Evolutionary conservation across 768 basidiomycete genomes (phyloP).

Genomic region (Mycena chlorophos): DNA sequence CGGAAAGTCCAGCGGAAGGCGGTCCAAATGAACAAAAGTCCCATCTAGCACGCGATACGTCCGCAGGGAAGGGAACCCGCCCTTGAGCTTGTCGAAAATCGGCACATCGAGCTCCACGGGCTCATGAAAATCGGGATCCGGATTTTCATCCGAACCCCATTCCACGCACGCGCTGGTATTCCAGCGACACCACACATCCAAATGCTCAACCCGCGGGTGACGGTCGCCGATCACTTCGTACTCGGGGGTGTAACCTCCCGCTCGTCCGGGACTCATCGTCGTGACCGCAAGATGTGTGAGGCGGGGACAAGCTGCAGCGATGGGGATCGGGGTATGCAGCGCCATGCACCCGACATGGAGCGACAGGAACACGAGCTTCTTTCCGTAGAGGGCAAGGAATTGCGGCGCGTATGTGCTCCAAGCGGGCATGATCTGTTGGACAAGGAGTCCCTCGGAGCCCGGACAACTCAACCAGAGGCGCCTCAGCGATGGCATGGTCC

Average conservation of each 20-base stretch:
- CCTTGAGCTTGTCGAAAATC: neutral
- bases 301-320: too few species aligned
- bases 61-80: slow-evolving; percentile 3
- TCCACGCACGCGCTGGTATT: too few species aligned
- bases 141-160: too few species aligned
- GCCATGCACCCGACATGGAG: too few species aligned
- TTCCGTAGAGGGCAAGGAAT: too few species aligned
- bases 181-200: neutral
- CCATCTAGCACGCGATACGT: slow-evolving; percentile 1
- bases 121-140: too few species aligned
- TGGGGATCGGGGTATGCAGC: too few species aligned
- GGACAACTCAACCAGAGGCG: neutral
- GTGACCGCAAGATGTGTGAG: neutral
- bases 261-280: neutral
- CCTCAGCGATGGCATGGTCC: neutral
- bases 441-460: neutral
- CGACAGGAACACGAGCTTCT: too few species aligned
- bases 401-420: neutral
- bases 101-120: neutral
- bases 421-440: neutral
- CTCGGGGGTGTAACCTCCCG: neutral
- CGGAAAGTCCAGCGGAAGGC: slow-evolving; percentile 2
- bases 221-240: neutral
- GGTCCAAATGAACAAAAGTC: neutral
- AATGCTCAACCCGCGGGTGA: neutral